phyloP scores from a whole-genome alignment of 176 grass and related monocot genomes.

The Typha latifolia region DNA sequence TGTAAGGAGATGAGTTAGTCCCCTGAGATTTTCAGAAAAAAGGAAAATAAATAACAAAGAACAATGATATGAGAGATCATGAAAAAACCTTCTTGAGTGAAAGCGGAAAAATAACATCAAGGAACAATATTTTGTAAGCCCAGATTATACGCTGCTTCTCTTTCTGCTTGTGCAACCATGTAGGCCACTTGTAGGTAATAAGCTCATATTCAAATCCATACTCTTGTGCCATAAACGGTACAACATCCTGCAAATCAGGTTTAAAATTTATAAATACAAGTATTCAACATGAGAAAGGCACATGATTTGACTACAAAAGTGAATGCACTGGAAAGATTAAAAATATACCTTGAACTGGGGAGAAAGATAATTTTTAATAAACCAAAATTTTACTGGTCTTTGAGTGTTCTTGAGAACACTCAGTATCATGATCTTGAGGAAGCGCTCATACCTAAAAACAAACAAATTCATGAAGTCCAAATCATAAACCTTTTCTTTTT shows the following conservation, averaged over 20 bases:
- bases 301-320: background rate
- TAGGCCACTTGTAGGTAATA: constrained; percentile 97
- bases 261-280: background rate
- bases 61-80: constrained; percentile 8
- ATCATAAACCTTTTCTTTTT: background rate
- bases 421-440: constrained; percentile 99
- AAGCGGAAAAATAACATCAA: constrained; percentile 98
- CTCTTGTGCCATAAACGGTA: constrained; percentile 89
- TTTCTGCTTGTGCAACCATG: constrained; percentile 99
- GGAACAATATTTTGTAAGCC: constrained; percentile 99
- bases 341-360: constrained; percentile 86
- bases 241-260: constrained; percentile 52
- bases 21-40: background rate
- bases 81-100: constrained; percentile 72
- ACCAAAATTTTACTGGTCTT: constrained; percentile 98
- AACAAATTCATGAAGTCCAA: background rate
- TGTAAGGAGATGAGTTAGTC: background rate
- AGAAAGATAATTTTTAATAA: constrained; percentile 99
- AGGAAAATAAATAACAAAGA: constrained; percentile 10
- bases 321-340: background rate
- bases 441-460: constrained; percentile 74
- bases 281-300: too few species aligned
- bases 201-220: constrained; percentile 95
- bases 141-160: constrained; percentile 99
- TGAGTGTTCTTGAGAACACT: constrained; percentile 92